Base-by-base conservation (phyloP, 108 stramenopile genomes). In the Cylindrotheca closterium region DNA sequence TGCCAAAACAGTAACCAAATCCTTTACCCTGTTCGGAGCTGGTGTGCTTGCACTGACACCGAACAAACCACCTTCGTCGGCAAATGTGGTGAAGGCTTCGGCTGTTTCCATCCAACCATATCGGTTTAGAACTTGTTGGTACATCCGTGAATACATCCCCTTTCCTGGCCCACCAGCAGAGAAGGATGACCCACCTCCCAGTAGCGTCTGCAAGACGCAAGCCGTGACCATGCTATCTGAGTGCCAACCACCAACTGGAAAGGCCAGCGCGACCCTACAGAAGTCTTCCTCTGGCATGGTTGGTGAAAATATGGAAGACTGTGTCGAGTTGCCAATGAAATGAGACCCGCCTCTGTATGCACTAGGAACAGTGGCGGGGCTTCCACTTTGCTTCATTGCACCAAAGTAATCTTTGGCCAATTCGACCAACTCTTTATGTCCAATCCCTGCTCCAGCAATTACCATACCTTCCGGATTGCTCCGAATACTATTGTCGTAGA, bases 121-220 rank as follows among this genome's bases (percentile, higher is more conserved):
- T 30, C 81, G 61, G 70, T 97, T 98, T 55, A 99, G 74, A 27
- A 99, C 94, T 54, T 98, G 92, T 37, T 94, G 79, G 70, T 99
- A 99, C 29, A 99, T 75, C 15, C 97, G 87, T 23, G 94, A 91
- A 74, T 99, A 99, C 98, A 99, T 98, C 48, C 99, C 99, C 79
- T 99, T 99, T 34, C 99, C 99, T 15, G 99, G 99, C 5, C 99
- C 99, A 23, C 99, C 99, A 17, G 99, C 97, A 1, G 97, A 98
- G 74, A 99, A 99, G 42, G 95, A 96, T 47, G 73, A 82, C 7
- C 98, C 98, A 18, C 98, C 98, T 2, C 99, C 99, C 29, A 99
- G 73, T 18, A 99, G 79, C 25, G 92, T 96, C 75, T 99, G 97
- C 30, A 99, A 70, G 29, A 98, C 97, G 54, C 97, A 98, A 4